A percentile compares a stretch with the other conserved stretches of the same genome.
Evolutionary conservation across 495 filamentous ascomycete species (phyloP).

Genomic region (Aspergillus ellipticus): DNA sequence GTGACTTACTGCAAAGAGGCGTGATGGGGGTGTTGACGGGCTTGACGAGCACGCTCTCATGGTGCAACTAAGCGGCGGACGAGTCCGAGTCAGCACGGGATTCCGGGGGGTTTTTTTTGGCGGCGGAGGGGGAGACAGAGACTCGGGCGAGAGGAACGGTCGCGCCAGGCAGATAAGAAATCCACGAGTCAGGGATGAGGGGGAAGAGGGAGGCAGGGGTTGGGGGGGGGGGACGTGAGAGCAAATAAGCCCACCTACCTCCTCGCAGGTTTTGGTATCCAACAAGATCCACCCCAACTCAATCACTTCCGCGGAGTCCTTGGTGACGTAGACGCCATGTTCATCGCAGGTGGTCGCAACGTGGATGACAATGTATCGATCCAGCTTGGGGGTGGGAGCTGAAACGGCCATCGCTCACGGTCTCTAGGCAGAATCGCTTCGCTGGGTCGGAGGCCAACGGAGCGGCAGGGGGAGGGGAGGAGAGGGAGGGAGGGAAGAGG

Average conservation of each 20-base stretch:
- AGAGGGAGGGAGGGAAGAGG: constrained; percentile 17
- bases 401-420: constrained; percentile 45
- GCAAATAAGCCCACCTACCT: constrained; percentile 55
- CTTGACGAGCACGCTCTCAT: constrained; percentile 94
- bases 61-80: constrained; percentile 63
- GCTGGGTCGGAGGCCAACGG: constrained; percentile 20
- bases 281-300: constrained; percentile 97
- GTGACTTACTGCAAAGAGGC: constrained; percentile 90
- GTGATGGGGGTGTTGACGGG: constrained; percentile 98
- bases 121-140: constrained; percentile 3
- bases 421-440: constrained; percentile 7
- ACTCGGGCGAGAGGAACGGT: neutral
- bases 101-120: neutral
- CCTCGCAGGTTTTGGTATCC: constrained; percentile 84
- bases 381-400: constrained; percentile 63
- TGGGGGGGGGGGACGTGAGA: constrained; percentile 14
- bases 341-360: constrained; percentile 99
- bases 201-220: constrained; percentile 7
- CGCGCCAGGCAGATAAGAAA: neutral
- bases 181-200: neutral
- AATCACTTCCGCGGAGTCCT: constrained; percentile 98
- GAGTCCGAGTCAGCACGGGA: constrained; percentile 9
- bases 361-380: constrained; percentile 95
- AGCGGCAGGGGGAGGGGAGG: constrained; percentile 25
- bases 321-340: constrained; percentile 98